Evolutionary conservation across 768 basidiomycete species (phyloP).

Genomic region (Rhizopogon vinicolor): DNA sequence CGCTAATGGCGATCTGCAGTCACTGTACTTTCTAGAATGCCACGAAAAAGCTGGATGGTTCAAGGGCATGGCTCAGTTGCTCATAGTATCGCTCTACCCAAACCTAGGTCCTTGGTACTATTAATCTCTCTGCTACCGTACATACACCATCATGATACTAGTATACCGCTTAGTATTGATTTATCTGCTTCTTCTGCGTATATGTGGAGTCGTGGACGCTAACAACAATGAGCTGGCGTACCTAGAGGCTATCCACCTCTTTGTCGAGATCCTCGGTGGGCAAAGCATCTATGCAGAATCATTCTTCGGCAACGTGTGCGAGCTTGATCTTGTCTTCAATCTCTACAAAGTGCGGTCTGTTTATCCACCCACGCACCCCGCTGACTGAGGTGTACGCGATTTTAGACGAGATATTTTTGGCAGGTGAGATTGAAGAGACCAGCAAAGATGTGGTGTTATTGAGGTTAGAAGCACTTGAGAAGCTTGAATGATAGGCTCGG

Average conservation of each 20-base stretch:
- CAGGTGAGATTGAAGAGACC: slow-evolving; percentile 97
- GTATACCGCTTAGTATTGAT: too few species aligned
- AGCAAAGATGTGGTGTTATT: slow-evolving; percentile 93
- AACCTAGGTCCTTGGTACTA: too few species aligned
- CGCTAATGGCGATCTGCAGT: too few species aligned
- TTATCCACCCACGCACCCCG: slow-evolving; percentile 2
- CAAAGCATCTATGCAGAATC: slow-evolving; percentile 63
- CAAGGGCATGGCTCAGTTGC: too few species aligned
- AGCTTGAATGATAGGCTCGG: slow-evolving; percentile 60
- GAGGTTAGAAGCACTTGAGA: slow-evolving; percentile 88
- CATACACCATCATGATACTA: too few species aligned
- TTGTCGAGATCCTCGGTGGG: slow-evolving; percentile 95
- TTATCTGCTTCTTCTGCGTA: too few species aligned
- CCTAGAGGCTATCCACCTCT: slow-evolving; percentile 95
- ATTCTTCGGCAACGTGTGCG: slow-evolving; percentile 99
- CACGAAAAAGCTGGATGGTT: too few species aligned
- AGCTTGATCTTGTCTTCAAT: slow-evolving; percentile 96
- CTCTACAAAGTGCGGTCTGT: slow-evolving; percentile 77
- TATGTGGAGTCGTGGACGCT: slow-evolving; percentile 30
- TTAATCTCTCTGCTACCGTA: too few species aligned
- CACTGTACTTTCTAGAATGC: too few species aligned
- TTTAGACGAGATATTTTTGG: slow-evolving; percentile 95
- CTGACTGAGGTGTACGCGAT: slow-evolving; percentile 76
- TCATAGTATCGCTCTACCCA: too few species aligned
- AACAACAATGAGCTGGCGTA: slow-evolving; percentile 98